phyloP scores from a whole-genome alignment of 768 basidiomycete genomes.

The Paxillus ammoniavirescens region DNA sequence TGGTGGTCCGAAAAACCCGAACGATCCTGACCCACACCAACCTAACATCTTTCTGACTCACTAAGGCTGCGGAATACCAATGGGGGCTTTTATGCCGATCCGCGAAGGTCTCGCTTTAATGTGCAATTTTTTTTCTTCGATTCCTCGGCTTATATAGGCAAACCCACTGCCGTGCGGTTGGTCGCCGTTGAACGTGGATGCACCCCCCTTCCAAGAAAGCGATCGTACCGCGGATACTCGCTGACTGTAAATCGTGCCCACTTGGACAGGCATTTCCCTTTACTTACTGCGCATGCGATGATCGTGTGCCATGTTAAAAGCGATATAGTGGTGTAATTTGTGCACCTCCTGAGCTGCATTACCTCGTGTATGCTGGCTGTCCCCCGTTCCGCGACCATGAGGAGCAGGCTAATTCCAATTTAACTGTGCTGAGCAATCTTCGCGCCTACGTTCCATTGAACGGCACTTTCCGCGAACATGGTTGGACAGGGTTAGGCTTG shows the following conservation, averaged over 20 bases:
- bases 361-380: constrained; percentile 19
- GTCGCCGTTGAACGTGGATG: not conserved
- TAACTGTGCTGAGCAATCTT: constrained; percentile 6
- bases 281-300: not conserved
- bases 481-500: not conserved
- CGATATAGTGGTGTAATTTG: not conserved
- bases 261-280: not conserved
- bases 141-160: not conserved
- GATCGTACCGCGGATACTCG: not conserved
- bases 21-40: too few relatives aligned
- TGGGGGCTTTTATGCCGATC: too few relatives aligned
- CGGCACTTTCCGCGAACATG: constrained; percentile 8
- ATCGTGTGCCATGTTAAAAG: not conserved
- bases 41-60: too few relatives aligned
- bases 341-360: not conserved
- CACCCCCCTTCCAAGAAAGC: not conserved
- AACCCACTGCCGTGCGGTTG: not conserved
- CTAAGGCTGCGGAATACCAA: not conserved
- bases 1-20: too few relatives aligned
- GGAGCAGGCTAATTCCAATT: constrained; percentile 6
- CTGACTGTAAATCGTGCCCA: not conserved
- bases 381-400: constrained; percentile 3
- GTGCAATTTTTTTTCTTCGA: too few relatives aligned
- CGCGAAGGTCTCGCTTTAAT: too few relatives aligned
- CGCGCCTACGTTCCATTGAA: constrained; percentile 7